These are phyloP conservation scores for Circinella minor DNA, from an alignment of 371 early-diverging fungal genomes.

Conservation along the genomic window DNA sequence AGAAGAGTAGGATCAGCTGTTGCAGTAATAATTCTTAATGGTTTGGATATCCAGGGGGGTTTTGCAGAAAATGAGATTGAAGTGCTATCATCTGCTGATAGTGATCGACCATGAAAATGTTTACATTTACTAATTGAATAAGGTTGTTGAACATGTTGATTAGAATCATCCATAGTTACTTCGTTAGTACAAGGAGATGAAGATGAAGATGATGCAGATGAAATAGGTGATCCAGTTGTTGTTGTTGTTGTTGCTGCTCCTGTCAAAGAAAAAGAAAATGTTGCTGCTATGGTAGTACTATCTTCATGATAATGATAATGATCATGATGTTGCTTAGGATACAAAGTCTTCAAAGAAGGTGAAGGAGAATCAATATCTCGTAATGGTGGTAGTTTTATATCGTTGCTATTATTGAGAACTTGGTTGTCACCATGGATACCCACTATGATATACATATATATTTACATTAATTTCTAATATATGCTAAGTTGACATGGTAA, in stretches of 20 bases:
- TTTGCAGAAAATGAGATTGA: neutral
- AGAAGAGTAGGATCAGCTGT: neutral
- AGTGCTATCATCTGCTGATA: neutral
- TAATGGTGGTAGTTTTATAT: neutral
- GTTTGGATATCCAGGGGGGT: neutral
- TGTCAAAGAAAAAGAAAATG: neutral
- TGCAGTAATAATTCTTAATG: neutral
- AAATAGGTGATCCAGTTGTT: neutral
- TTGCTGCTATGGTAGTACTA: no score
- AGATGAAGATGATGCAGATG: neutral
- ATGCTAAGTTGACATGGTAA: no score
- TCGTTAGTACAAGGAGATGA: neutral
- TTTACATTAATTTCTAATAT: no score
- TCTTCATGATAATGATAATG: neutral
- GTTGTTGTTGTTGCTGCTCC: neutral
- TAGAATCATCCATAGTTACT: neutral
- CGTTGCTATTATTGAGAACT: neutral
- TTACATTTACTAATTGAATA: neutral
- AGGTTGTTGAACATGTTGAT: neutral
- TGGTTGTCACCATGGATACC: neutral
- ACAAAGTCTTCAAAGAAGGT: neutral
- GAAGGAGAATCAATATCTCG: neutral
- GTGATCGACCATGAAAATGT: conserved; percentile 3
- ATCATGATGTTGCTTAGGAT: neutral
- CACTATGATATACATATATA: no score